Conservation (phyloP, 1,284 basidiomycete species). For the Thecaphora thlaspeos region DNA sequence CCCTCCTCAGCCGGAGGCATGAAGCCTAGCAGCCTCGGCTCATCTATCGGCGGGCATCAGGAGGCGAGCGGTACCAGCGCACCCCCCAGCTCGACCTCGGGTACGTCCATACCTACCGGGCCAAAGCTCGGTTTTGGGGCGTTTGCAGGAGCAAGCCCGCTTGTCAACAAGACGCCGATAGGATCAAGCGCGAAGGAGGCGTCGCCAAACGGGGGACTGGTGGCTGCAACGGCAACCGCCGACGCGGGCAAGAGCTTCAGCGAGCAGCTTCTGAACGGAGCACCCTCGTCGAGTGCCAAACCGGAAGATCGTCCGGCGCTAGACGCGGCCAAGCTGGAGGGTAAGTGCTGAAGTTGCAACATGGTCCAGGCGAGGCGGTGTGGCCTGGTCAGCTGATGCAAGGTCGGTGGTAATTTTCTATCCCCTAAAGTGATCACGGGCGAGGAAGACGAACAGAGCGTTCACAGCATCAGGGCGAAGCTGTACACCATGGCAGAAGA, state of each 20-base stretch:
- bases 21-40: conserved; percentile 32
- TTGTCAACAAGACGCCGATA: conserved; percentile 9
- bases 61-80: not conserved
- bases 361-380: too few relatives aligned
- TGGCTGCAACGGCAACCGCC: too few relatives aligned
- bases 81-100: conserved; percentile 7
- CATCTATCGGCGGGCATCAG: conserved; percentile 22
- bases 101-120: conserved; percentile 5
- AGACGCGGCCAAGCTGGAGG: conserved; percentile 22
- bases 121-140: conserved; percentile 42
- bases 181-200: not conserved
- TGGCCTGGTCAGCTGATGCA: not conserved
- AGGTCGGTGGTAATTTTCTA: not conserved
- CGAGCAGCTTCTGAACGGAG: conserved; percentile 18
- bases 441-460: conserved; percentile 84
- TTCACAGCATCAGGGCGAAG: conserved; percentile 81
- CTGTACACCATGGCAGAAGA: conserved; percentile 68
- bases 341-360: too few relatives aligned
- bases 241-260: too few relatives aligned
- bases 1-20: conserved; percentile 13
- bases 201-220: not conserved
- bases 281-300: not conserved
- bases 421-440: conserved; percentile 74
- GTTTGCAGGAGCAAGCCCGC: conserved; percentile 35
- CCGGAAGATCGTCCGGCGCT: conserved; percentile 10